Percentiles rank a stretch among this genome's conserved stretches.
Conservation (phyloP, 2,329 filamentous ascomycete species). For the Microascus cirrosus region DNA sequence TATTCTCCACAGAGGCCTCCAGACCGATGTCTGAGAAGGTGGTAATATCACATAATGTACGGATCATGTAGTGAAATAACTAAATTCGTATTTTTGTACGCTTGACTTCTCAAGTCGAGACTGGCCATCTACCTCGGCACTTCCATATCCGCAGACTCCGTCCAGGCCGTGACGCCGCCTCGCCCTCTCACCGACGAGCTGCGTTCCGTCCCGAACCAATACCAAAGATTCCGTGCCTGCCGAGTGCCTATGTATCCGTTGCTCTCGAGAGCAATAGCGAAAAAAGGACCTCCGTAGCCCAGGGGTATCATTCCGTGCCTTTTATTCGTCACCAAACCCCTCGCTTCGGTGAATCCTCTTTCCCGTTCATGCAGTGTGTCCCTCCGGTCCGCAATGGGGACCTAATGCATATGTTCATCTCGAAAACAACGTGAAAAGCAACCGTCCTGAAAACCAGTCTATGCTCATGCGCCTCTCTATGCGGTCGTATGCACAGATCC, state of each 20-base stretch:
- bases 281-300: conserved; percentile 3
- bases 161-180: not conserved
- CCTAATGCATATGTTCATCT: conserved; percentile 12
- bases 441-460: conserved; percentile 5
- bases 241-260: conserved; percentile 2
- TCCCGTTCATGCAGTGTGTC: not conserved
- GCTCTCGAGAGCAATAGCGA: conserved; percentile 4
- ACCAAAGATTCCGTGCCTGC: conserved; percentile 1
- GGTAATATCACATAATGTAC: not conserved
- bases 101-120: conserved; percentile 7
- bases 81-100: conserved; percentile 4
- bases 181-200: not conserved
- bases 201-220: not conserved
- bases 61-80: not conserved
- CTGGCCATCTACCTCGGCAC: conserved; percentile 3
- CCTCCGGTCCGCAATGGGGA: conserved; percentile 10
- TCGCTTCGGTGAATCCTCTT: not conserved
- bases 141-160: not conserved
- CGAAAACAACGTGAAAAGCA: conserved; percentile 18
- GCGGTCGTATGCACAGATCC: conserved; percentile 4
- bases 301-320: conserved; percentile 4
- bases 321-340: not conserved
- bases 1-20: not conserved
- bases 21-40: not conserved
- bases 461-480: conserved; percentile 5